A percentile compares a stretch with the other conserved stretches of the same genome.
These are phyloP conservation scores for Rhypophila decipiens DNA, from an alignment of 495 filamentous ascomycete genomes.

Conservation along the genomic window DNA sequence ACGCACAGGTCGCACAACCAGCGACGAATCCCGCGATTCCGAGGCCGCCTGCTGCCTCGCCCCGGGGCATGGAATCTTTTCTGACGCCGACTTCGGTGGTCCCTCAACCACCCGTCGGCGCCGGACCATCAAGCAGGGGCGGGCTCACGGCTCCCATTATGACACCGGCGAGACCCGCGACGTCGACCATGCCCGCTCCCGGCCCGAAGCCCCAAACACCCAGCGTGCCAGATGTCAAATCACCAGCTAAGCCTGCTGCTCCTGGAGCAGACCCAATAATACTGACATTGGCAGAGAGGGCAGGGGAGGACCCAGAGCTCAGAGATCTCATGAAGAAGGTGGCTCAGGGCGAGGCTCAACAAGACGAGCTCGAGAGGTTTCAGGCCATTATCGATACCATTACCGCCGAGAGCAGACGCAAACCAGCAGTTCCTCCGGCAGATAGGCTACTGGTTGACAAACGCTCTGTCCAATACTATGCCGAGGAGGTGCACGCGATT, in stretches of 20 bases:
- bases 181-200: neutral
- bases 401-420: slow-evolving; percentile 49
- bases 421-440: slow-evolving; percentile 34
- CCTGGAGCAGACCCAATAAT: slow-evolving; percentile 85
- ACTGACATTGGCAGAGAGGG: slow-evolving; percentile 80
- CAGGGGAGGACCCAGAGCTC: slow-evolving; percentile 78
- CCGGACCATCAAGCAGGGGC: neutral
- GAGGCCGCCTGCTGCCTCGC: slow-evolving; percentile 18
- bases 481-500: slow-evolving; percentile 42
- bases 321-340: slow-evolving; percentile 96
- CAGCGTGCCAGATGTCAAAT: slow-evolving; percentile 3
- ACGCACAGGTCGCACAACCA: slow-evolving; percentile 12
- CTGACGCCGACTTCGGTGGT: slow-evolving; percentile 13
- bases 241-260: slow-evolving; percentile 18
- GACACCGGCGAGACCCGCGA: slow-evolving; percentile 7
- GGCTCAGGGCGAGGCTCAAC: slow-evolving; percentile 75
- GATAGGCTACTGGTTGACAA: slow-evolving; percentile 40
- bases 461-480: slow-evolving; percentile 40
- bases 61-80: slow-evolving; percentile 26
- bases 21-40: slow-evolving; percentile 9
- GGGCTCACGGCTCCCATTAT: neutral
- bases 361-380: slow-evolving; percentile 77
- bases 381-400: slow-evolving; percentile 91
- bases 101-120: slow-evolving; percentile 5
- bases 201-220: too few species aligned